phyloP scores from a whole-genome alignment of 441 rosid genomes.

The Erodium trifolium region DNA sequence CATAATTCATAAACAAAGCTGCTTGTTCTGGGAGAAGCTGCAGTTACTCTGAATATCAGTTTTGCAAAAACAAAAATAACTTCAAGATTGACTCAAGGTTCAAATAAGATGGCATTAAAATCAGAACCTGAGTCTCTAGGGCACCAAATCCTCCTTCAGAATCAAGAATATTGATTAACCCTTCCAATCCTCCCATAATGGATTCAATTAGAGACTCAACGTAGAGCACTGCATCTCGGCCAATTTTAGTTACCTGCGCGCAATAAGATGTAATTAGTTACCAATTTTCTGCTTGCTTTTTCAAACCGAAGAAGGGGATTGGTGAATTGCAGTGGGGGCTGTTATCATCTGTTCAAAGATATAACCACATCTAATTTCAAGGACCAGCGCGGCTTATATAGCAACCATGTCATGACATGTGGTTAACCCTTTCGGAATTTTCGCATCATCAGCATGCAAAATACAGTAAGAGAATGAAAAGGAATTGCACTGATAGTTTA shows the following conservation, averaged over 20 bases:
- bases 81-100: constrained; percentile 15
- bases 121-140: constrained; percentile 79
- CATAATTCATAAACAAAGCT: constrained; percentile 71
- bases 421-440: not conserved
- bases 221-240: constrained; percentile 89
- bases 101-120: constrained; percentile 18
- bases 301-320: constrained; percentile 2
- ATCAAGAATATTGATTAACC: constrained; percentile 95
- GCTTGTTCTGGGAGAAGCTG: constrained; percentile 99
- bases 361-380: not conserved
- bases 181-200: constrained; percentile 98
- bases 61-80: constrained; percentile 13
- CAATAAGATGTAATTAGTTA: constrained; percentile 19
- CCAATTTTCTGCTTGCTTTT: constrained; percentile 3
- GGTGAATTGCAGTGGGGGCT: not conserved
- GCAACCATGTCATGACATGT: constrained; percentile 2
- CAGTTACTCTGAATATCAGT: constrained; percentile 28
- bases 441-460: constrained; percentile 11
- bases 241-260: constrained; percentile 82
- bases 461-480: constrained; percentile 1
- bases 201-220: constrained; percentile 98
- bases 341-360: not conserved
- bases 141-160: constrained; percentile 99
- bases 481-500: constrained; percentile 23
- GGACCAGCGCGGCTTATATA: not conserved